phyloP scores from a whole-genome alignment of 1,284 basidiomycete species.

The Sanghuangporus weigelae region DNA sequence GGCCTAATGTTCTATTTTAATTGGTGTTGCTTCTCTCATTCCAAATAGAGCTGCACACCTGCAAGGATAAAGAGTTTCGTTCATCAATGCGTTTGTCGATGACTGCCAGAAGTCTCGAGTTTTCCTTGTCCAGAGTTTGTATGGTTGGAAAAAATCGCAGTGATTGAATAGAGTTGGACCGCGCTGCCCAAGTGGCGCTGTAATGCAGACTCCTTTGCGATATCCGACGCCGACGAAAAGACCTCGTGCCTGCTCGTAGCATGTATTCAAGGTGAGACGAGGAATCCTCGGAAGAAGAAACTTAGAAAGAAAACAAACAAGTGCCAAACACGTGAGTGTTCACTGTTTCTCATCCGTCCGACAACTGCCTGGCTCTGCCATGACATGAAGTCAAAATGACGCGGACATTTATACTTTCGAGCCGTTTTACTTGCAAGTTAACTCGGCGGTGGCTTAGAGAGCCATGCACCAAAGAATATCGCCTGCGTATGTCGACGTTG shows the following conservation, averaged over 20 bases:
- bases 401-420: no score
- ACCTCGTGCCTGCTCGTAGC: not conserved
- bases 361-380: no score
- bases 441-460: no score
- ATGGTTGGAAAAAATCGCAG: not conserved
- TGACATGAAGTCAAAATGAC: no score
- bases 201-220: not conserved
- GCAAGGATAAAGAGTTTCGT: constrained; percentile 25
- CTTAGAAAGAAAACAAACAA: no score
- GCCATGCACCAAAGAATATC: no score
- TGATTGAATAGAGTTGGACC: not conserved
- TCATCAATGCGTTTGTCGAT: constrained; percentile 29
- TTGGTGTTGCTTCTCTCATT: not conserved
- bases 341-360: no score
- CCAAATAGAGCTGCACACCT: constrained; percentile 22
- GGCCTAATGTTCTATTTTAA: not conserved
- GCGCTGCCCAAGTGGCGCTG: not conserved
- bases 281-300: no score
- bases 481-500: no score
- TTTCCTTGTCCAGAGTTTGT: constrained; percentile 26
- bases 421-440: no score
- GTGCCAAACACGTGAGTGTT: no score
- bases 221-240: not conserved
- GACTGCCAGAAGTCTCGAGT: constrained; percentile 29
- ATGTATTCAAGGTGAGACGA: not conserved